Evolutionary conservation across 73 alveolate genomes (phyloP).

Genomic region (Strombidium stylifer): DNA sequence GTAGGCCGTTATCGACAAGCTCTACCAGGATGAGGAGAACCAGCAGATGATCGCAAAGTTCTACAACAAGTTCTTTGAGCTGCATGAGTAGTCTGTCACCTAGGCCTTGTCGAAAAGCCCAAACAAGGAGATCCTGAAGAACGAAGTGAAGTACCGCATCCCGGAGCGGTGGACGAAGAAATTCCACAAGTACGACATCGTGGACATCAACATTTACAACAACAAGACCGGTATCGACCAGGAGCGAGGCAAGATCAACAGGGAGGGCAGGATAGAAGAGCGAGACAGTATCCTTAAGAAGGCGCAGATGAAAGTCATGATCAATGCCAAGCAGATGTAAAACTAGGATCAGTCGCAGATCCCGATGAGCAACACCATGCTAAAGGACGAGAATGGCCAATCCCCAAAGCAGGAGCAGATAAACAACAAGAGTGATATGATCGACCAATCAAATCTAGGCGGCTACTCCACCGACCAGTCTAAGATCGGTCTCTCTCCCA

Average conservation of each 20-base stretch:
- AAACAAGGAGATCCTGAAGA: conserved; percentile 20
- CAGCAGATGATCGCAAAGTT: conserved; percentile 39
- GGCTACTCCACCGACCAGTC: conserved; percentile 30
- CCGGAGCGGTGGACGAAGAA: conserved; percentile 62
- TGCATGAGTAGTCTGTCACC: conserved; percentile 21
- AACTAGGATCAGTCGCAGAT: background rate
- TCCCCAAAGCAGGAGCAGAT: background rate
- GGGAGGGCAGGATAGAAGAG: background rate
- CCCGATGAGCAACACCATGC: conserved; percentile 52
- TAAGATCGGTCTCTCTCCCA: conserved; percentile 5
- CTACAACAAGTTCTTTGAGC: conserved; percentile 31
- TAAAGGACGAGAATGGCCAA: conserved; percentile 21
- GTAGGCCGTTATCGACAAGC: conserved; percentile 19
- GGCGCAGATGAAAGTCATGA: background rate
- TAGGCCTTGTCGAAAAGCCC: conserved; percentile 43
- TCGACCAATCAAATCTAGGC: background rate
- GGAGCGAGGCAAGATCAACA: conserved; percentile 54
- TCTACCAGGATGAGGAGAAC: conserved; percentile 21
- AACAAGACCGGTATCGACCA: conserved; percentile 16
- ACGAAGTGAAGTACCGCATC: conserved; percentile 53
- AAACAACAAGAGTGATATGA: background rate
- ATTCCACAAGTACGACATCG: conserved; percentile 54
- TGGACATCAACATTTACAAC: conserved; percentile 14
- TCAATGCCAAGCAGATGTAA: background rate
- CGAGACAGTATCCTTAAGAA: background rate